Evolutionary conservation across 2,329 filamentous ascomycete species (phyloP).

Genomic region (Hymenoscyphus salicellus): DNA sequence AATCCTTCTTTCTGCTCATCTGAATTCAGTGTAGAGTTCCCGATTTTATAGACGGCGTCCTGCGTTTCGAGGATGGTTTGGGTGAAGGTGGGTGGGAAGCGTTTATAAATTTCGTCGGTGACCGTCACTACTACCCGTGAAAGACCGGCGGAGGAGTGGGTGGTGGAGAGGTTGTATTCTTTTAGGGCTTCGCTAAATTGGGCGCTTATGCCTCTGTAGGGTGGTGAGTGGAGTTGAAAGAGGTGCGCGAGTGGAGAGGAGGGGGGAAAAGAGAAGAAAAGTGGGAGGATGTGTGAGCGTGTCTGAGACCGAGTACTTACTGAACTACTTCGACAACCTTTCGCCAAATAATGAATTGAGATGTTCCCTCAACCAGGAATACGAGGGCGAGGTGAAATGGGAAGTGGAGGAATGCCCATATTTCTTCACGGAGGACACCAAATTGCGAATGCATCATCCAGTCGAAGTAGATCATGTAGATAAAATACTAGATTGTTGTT

Average conservation of each 20-base stretch:
- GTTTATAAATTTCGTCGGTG: slow-evolving; percentile 16
- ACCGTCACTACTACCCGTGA: slow-evolving; percentile 5
- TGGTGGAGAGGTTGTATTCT: slow-evolving; percentile 4
- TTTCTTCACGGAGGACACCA: slow-evolving; percentile 22
- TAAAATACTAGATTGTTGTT: slow-evolving; percentile 20
- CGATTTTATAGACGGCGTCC: slow-evolving; percentile 12
- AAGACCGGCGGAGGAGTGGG: neutral
- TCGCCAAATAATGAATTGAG: slow-evolving; percentile 28
- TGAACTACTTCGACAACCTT: slow-evolving; percentile 23
- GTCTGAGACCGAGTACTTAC: slow-evolving; percentile 8
- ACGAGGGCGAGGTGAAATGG: slow-evolving; percentile 55
- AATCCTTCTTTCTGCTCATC: slow-evolving; percentile 11
- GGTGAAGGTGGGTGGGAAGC: slow-evolving; percentile 16
- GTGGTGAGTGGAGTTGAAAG: neutral
- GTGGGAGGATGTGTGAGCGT: neutral
- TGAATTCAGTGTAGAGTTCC: slow-evolving; percentile 18
- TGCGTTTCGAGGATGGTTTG: slow-evolving; percentile 13
- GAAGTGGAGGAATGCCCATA: slow-evolving; percentile 51
- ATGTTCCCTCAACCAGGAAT: slow-evolving; percentile 51
- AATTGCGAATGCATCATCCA: slow-evolving; percentile 22
- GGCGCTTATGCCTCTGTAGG: slow-evolving; percentile 1
- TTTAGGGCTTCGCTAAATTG: neutral
- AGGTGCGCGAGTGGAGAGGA: too few species aligned
- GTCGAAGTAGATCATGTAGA: slow-evolving; percentile 32
- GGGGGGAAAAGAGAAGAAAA: too few species aligned